phyloP scores from a whole-genome alignment of 176 grass and related monocot genomes.

The Juncus inflexus region DNA sequence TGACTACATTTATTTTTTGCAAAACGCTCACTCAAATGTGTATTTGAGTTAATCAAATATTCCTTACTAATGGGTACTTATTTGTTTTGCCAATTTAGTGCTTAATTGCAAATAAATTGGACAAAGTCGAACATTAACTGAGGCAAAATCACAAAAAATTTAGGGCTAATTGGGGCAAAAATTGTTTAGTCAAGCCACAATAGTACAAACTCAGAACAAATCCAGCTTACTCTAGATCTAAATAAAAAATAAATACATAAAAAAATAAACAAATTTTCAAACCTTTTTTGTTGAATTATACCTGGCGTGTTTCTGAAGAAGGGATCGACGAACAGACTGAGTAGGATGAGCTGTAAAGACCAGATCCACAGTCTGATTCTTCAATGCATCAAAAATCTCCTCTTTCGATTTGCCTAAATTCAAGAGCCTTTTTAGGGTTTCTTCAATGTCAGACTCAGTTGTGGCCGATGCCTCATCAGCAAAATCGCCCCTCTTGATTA shows the following conservation, averaged over 20 bases:
- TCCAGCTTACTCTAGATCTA: background rate
- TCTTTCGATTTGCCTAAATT: conserved; percentile 67
- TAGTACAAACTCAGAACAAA: conserved; percentile 22
- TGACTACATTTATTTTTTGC: too few relatives aligned
- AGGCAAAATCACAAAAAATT: background rate
- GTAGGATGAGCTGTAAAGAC: conserved; percentile 97
- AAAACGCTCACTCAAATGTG: too few relatives aligned
- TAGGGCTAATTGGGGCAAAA: too few relatives aligned
- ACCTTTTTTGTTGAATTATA: background rate
- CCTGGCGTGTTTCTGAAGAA: conserved; percentile 96
- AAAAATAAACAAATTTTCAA: conserved; percentile 7
- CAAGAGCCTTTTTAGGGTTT: conserved; percentile 84
- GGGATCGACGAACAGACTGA: conserved; percentile 80
- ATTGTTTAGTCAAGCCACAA: too few relatives aligned
- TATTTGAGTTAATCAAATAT: too few relatives aligned
- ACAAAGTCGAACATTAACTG: background rate
- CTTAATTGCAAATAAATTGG: background rate
- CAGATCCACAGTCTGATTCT: conserved; percentile 96
- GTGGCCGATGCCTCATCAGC: conserved; percentile 71
- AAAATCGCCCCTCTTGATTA: conserved; percentile 73
- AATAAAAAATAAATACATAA: background rate
- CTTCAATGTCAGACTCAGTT: conserved; percentile 97
- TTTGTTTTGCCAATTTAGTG: background rate
- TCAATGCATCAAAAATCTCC: conserved; percentile 91
- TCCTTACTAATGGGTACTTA: too few relatives aligned